Evolutionary conservation across 2,329 filamentous ascomycete species (phyloP).

Genomic region (Bimuria novae-zelandiae): DNA sequence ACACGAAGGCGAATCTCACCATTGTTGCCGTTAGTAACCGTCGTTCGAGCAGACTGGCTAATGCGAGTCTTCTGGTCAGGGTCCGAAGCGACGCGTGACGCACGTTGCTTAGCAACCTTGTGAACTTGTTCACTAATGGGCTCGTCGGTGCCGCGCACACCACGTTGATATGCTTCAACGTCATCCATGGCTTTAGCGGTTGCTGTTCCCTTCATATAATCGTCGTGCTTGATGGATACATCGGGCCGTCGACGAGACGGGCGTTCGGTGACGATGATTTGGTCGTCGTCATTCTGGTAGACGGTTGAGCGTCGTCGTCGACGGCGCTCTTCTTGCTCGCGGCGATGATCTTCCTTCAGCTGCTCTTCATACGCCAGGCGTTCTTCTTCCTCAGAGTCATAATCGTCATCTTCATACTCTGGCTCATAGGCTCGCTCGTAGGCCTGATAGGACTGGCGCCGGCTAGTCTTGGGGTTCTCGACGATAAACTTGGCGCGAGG

Average conservation of each 20-base stretch:
- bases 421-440: constrained; percentile 28
- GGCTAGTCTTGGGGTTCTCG: constrained; percentile 27
- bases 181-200: constrained; percentile 19
- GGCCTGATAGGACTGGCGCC: constrained; percentile 35
- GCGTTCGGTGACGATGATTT: constrained; percentile 11
- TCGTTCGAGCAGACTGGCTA: constrained; percentile 33
- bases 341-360: constrained; percentile 16
- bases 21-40: constrained; percentile 32
- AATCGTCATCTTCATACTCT: constrained; percentile 15
- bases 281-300: constrained; percentile 18
- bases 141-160: constrained; percentile 31
- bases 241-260: constrained; percentile 35
- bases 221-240: constrained; percentile 24
- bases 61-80: constrained; percentile 33
- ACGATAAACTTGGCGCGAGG: constrained; percentile 31
- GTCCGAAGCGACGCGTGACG: constrained; percentile 31
- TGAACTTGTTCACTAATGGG: constrained; percentile 35
- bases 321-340: constrained; percentile 16
- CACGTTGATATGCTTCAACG: constrained; percentile 39
- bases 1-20: constrained; percentile 45
- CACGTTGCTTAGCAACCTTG: constrained; percentile 32
- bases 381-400: constrained; percentile 10
- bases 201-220: constrained; percentile 25
- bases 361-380: constrained; percentile 10
- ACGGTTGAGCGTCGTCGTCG: constrained; percentile 13